A percentile compares a stretch with the other conserved stretches of the same genome.
Evolutionary conservation across 257 asterid genomes (phyloP).

Genomic region (Leptodermis oblonga): DNA sequence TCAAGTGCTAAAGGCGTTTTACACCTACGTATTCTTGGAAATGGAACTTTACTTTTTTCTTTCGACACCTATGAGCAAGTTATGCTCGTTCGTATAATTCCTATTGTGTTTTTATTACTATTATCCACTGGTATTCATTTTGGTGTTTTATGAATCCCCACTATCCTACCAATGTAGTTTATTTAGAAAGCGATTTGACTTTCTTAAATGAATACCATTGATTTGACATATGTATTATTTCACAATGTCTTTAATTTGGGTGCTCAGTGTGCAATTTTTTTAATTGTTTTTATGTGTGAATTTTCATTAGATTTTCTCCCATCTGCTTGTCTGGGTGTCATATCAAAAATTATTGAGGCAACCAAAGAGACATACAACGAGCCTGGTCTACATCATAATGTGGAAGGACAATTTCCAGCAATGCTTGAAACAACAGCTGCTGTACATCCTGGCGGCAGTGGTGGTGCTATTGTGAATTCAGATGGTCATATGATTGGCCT

Average conservation of each 20-base stretch:
- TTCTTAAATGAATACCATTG: not conserved
- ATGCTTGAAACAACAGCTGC: constrained; percentile 99
- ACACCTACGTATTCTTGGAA: not conserved
- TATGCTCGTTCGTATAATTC: not conserved
- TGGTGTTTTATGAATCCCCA: not conserved
- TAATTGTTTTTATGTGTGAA: constrained; percentile 3
- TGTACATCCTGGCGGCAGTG: constrained; percentile 98
- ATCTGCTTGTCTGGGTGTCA: constrained; percentile 78
- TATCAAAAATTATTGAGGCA: constrained; percentile 85
- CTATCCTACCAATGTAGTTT: not conserved
- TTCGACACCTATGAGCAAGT: not conserved
- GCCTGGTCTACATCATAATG: constrained; percentile 21
- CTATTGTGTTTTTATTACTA: not conserved
- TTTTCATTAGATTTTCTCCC: constrained; percentile 67
- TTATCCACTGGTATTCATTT: not conserved
- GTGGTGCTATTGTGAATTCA: constrained; percentile 91
- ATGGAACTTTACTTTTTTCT: not conserved
- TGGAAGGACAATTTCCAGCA: constrained; percentile 54
- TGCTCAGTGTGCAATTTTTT: constrained; percentile 10
- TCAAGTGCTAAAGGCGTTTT: not conserved
- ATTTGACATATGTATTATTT: not conserved
- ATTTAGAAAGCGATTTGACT: not conserved
- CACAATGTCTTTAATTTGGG: not conserved
- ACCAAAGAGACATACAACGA: constrained; percentile 32
- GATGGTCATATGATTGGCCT: constrained; percentile 89